phyloP scores from a whole-genome alignment of 108 stramenopile genomes.

The Aurantiochytrium sp. region DNA sequence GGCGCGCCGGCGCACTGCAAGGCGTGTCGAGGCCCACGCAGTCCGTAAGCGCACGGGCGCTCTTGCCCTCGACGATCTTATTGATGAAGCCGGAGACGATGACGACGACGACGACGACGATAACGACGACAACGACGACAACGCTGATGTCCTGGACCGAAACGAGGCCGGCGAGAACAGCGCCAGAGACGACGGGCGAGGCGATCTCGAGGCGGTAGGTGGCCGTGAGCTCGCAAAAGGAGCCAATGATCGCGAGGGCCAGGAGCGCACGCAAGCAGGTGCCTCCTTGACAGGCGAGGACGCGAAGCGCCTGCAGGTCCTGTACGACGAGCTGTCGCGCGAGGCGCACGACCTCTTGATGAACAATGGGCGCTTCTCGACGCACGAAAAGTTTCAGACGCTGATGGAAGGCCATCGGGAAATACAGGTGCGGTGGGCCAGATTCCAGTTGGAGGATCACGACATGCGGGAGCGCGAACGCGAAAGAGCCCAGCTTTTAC shows the following conservation, averaged over 20 bases:
- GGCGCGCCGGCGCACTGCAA: neutral
- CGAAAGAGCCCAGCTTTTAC: neutral
- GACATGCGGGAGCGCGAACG: neutral
- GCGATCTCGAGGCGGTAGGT: neutral
- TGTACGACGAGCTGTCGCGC: neutral
- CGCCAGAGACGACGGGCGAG: neutral
- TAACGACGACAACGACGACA: neutral
- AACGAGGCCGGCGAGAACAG: neutral
- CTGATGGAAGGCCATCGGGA: neutral
- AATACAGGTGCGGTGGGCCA: neutral
- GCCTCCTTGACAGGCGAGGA: neutral
- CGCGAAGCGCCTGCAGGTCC: neutral
- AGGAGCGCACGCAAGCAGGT: no score
- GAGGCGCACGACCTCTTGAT: neutral
- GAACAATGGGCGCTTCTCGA: neutral
- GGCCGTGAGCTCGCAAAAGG: neutral
- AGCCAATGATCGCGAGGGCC: neutral
- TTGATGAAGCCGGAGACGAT: neutral
- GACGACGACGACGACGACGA: neutral
- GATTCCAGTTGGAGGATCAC: neutral
- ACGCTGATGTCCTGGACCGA: no score
- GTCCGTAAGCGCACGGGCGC: neutral
- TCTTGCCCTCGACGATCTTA: neutral
- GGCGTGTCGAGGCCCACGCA: neutral
- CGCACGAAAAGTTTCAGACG: neutral